Evolutionary conservation across 1,139 yeast genomes (phyloP).

Genomic region (Scheffersomyces stambukii): DNA sequence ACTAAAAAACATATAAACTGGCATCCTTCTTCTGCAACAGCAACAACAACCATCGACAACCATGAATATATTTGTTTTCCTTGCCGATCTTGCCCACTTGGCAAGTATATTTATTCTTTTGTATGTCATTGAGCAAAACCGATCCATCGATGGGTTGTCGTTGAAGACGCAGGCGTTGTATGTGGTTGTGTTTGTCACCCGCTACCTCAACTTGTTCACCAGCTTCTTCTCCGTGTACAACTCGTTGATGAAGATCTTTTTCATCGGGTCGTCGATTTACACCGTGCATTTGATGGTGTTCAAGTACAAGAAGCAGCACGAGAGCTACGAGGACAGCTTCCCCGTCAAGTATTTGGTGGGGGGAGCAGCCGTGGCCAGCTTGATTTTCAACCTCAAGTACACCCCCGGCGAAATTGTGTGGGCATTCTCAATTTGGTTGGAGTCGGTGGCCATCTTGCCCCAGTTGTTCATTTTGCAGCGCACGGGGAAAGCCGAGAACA

Average conservation of each 20-base stretch:
- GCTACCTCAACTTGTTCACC: slow-evolving; percentile 71
- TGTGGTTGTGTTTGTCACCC: slow-evolving; percentile 68
- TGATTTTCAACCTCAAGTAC: slow-evolving; percentile 66
- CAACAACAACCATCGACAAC: slow-evolving; percentile 3
- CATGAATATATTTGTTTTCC: slow-evolving; percentile 53
- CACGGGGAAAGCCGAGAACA: slow-evolving; percentile 82
- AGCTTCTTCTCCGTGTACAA: slow-evolving; percentile 68
- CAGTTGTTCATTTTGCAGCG: slow-evolving; percentile 87
- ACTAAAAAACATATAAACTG: neutral
- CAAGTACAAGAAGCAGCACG: slow-evolving; percentile 56
- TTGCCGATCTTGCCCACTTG: slow-evolving; percentile 80
- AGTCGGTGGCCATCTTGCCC: slow-evolving; percentile 86
- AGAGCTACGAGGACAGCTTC: slow-evolving; percentile 62
- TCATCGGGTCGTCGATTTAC: slow-evolving; percentile 70
- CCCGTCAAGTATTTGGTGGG: slow-evolving; percentile 67
- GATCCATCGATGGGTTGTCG: slow-evolving; percentile 79
- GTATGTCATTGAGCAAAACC: slow-evolving; percentile 60
- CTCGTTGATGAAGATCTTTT: slow-evolving; percentile 74
- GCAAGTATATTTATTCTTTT: slow-evolving; percentile 74
- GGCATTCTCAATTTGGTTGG: slow-evolving; percentile 84
- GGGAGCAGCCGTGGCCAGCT: slow-evolving; percentile 56
- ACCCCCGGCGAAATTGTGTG: slow-evolving; percentile 59
- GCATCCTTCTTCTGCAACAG: neutral
- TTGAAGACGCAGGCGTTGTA: slow-evolving; percentile 84
- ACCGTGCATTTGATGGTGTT: slow-evolving; percentile 68